These are phyloP conservation scores for Coemansia sp. DNA, from an alignment of 192 early-diverging fungal genomes.

Conservation along the genomic window DNA sequence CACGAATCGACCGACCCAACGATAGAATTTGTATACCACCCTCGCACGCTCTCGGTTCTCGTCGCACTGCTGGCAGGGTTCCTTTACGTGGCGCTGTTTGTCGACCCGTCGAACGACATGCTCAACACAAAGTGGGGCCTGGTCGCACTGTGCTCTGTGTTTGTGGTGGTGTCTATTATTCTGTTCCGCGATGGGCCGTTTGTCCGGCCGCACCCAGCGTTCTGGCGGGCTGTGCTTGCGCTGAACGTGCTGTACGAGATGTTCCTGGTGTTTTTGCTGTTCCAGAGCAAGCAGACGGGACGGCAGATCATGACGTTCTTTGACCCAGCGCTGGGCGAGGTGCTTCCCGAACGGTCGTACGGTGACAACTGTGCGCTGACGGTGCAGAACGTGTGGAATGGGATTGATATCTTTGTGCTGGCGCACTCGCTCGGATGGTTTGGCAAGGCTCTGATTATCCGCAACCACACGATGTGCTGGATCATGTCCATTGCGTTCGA, in stretches of 20 bases:
- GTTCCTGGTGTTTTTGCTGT: slow-evolving; percentile 83
- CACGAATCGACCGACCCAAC: slow-evolving; percentile 49
- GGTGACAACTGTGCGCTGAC: slow-evolving; percentile 85
- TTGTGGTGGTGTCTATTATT: slow-evolving; percentile 81
- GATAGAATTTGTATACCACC: slow-evolving; percentile 48
- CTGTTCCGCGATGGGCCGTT: slow-evolving; percentile 94
- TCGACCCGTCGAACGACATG: slow-evolving; percentile 45
- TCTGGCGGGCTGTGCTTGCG: slow-evolving; percentile 87
- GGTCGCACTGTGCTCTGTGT: slow-evolving; percentile 49
- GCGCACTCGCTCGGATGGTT: slow-evolving; percentile 95
- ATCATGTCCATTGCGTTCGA: slow-evolving; percentile 93
- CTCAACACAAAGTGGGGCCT: slow-evolving; percentile 50
- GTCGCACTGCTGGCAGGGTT: slow-evolving; percentile 39
- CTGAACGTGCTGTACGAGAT: slow-evolving; percentile 86
- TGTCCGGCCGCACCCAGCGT: slow-evolving; percentile 85
- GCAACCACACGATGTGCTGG: slow-evolving; percentile 96
- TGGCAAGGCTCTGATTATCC: slow-evolving; percentile 85
- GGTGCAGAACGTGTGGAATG: slow-evolving; percentile 66
- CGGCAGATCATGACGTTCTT: slow-evolving; percentile 74
- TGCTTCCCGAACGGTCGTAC: slow-evolving; percentile 89
- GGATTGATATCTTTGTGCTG: slow-evolving; percentile 91
- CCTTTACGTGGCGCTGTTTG: slow-evolving; percentile 42
- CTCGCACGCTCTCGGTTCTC: slow-evolving; percentile 42
- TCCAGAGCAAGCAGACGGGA: slow-evolving; percentile 89
- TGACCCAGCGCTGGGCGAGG: slow-evolving; percentile 74